These are phyloP conservation scores for Alternaria ventricosa DNA, from an alignment of 2,329 filamentous ascomycete species.

Conservation along the genomic window DNA sequence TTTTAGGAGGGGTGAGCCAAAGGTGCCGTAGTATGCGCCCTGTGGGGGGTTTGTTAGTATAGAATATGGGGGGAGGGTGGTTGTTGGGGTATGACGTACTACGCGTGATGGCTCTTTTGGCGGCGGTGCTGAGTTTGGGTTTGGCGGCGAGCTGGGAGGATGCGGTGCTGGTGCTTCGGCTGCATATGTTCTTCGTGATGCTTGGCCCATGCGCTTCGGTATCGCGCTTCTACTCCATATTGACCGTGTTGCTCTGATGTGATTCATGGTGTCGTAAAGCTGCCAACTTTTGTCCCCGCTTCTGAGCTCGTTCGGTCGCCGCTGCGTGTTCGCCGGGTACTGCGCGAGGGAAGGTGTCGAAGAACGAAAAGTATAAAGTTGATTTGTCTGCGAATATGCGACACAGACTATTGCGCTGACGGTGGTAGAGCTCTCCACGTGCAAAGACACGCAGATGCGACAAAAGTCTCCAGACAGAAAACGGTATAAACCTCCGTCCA, in stretches of 20 bases:
- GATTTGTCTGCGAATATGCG: not conserved
- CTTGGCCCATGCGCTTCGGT: conserved; percentile 5
- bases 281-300: conserved; percentile 1
- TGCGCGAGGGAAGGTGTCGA: not conserved
- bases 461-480: conserved; percentile 1
- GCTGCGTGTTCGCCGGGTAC: conserved; percentile 3
- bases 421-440: not conserved
- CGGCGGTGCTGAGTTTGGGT: conserved; percentile 18
- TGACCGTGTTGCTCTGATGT: conserved; percentile 13
- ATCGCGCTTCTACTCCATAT: conserved; percentile 2
- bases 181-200: conserved; percentile 22
- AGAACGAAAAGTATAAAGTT: not conserved
- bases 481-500: conserved; percentile 12
- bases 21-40: conserved; percentile 74
- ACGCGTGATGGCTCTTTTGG: conserved; percentile 28
- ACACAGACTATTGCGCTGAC: not conserved
- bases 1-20: conserved; percentile 75
- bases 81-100: conserved; percentile 22
- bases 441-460: not conserved
- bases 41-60: not conserved
- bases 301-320: not conserved
- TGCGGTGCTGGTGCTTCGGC: conserved; percentile 17
- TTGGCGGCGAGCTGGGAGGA: conserved; percentile 18
- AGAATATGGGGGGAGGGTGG: not conserved
- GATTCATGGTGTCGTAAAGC: conserved; percentile 17